Base-by-base conservation (phyloP, 495 filamentous ascomycete species). In the Neurospora sp. region DNA sequence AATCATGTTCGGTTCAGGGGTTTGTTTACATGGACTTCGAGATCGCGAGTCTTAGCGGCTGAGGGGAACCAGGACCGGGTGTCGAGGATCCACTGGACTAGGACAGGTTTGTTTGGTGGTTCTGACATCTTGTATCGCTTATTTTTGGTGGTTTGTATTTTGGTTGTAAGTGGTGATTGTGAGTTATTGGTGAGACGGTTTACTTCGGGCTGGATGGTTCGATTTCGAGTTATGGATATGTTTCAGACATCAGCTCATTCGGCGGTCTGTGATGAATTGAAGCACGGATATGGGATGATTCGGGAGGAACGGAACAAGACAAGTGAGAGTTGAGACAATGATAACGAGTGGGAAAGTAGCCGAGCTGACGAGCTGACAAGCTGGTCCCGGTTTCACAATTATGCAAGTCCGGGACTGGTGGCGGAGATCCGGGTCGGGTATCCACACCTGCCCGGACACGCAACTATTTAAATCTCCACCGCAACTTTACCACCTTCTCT, bases 21-120 rank as follows among this genome's bases (percentile, higher is more conserved):
- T 41, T 41, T 44, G 35, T 38, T 73, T 79, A 83, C 84, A 70
- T 81, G 78, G 46, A 73, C 79, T 72, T 80, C 77, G 20, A 86
- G 82, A 8, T 85, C 77, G 22, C 74, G 76, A 48, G 83, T 83
- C 74, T 80, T 70, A 12, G 77, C 78, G n/a, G 80, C 83, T 44
- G 75, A 72, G 46, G 84, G 83, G 76, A 77, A 86, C 80, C 83
- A 80, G 31, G 65, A 18, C 22, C 83, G 80, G 31, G 85, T 86
- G 77, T 86, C 84, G 70, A 86, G 77, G 65, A 85, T 79, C 79
- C 84, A 86, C 74, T 85, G 84, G 68, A 81, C 79, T 41, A 84
- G 69, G 71, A 71, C 69, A 70, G 71, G 69, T 42, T 70, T 69
- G 69, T 48, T 75, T 37, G 46, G 69, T 44, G 73, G 39, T 70